A percentile compares a stretch with the other conserved stretches of the same genome.
Evolutionary conservation across 1,284 basidiomycete species (phyloP).

Genomic region (Marasmius tenuissimus): DNA sequence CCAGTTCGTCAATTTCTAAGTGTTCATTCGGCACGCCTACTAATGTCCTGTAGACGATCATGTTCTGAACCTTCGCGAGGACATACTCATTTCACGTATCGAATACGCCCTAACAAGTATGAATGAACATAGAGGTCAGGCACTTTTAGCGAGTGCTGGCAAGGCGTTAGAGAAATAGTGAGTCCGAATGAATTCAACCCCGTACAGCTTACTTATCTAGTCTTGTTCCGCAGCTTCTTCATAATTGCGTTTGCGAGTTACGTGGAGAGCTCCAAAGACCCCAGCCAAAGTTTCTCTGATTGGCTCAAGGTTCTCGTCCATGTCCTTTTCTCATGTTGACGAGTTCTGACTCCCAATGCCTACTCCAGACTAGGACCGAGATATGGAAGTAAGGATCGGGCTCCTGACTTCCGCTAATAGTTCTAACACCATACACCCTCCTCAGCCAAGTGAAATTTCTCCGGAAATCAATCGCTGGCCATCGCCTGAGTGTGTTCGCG

Average conservation of each 20-base stretch:
- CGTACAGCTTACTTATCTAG: not conserved
- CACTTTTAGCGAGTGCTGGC: constrained; percentile 60
- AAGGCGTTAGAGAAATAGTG: constrained; percentile 84
- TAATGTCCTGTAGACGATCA: constrained; percentile 56
- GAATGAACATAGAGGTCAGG: constrained; percentile 63
- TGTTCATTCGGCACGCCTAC: not conserved
- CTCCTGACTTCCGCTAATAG: constrained; percentile 4
- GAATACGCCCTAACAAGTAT: constrained; percentile 82
- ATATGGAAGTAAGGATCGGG: constrained; percentile 81
- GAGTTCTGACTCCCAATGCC: constrained; percentile 3
- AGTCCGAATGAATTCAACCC: constrained; percentile 17
- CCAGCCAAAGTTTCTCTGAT: constrained; percentile 76
- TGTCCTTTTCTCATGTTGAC: not conserved
- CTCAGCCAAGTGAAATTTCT: constrained; percentile 83
- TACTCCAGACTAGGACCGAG: constrained; percentile 72
- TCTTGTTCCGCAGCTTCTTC: constrained; percentile 70
- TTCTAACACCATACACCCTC: constrained; percentile 1
- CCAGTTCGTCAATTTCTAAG: constrained; percentile 49
- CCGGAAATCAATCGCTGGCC: constrained; percentile 69
- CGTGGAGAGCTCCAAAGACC: constrained; percentile 72
- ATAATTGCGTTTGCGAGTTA: constrained; percentile 94
- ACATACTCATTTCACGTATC: constrained; percentile 81
- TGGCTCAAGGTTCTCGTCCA: constrained; percentile 76
- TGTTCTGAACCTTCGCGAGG: constrained; percentile 88
- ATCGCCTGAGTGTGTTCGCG: constrained; percentile 82